Base-by-base conservation (phyloP, 2,329 filamentous ascomycete genomes). In the Gyromitra esculenta region DNA sequence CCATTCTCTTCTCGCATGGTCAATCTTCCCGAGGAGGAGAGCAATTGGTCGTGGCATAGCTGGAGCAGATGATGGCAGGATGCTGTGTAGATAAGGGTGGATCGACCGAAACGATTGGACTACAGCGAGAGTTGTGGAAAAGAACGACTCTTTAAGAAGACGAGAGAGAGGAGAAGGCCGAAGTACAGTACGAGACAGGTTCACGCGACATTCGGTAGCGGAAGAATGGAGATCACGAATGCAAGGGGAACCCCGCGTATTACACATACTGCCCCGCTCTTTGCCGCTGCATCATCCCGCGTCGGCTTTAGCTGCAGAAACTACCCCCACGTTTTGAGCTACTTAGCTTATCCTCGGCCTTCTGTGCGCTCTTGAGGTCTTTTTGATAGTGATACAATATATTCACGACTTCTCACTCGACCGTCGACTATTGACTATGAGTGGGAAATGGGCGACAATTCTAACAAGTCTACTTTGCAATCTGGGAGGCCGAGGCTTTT, bases 1-100 rank as follows among this genome's bases (percentile, higher is more conserved):
- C 86, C 86, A 87, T 78, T 87, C 85, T 78, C 85, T 84, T 31
- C 82, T 81, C 15, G 85, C 82, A 77, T 86, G 85, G 1, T 81
- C 80, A 62, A 87, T 83, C 35, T 82, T 82, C 35, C 85, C 85
- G 60, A 87, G 85, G 11, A 87, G 82, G 15, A 87, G 83, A 21
- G 84, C 85, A 66, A 81, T 82, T 77, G 76, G 77, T 18, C 64
- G 73, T 39, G 73, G 7, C 76, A 78, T 78, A 21, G 35, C 25
- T 41, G n/a, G 5, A 45, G 43, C 54, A 11, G 4, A 59, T 15
- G 37, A 50, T 66, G 9, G 54, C 3, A 39, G 18, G 41, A n/a
- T 35, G n/a, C 2, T 31, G 8, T 11, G 48, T 15, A 43, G 15
- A 21, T 21, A 18, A n/a, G 31, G 50, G 59, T 37, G 11, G 9